Evolutionary conservation across 345 rosid species (phyloP), one percentile per base, ranked within the genome.

Genomic region (Iberis pinnata): DNA sequence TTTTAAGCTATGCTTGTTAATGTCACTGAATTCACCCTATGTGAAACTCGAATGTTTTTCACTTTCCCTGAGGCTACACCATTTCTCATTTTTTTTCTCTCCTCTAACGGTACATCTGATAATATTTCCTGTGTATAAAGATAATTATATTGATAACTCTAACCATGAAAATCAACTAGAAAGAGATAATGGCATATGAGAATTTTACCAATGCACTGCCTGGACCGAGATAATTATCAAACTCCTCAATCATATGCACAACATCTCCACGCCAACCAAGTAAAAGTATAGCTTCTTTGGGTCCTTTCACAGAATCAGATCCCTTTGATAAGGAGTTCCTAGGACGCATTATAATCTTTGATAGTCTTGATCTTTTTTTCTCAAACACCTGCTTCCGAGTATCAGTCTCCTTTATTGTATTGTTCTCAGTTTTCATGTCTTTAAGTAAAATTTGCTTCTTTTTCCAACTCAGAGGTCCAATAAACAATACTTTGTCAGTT

Each of bases 231-330:
- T 84, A 92, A 60, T 83, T 87, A 74, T 84, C 89, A 73, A 87
- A 87, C 78, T 92, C 98, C 52, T 84, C 76, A 43, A 83, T 74
- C 96, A 92, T 92, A 60, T 81, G 89, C 33, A 74, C 76, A 70
- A 88, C 78, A 69, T 83, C 96, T 13, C 89, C 69, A 32, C 96
- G 95, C 98, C 98, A 92, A 13, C 98, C 98, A 56, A 92, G 93
- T 63, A 92, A 56, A 55, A 92, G 83, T 72, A 92, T 71, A 56
- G 73, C 75, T 63, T 92, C 96, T 71, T 65, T 84, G 13, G 96
- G 96, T 70, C 96, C 98, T 47, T 52, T 59, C 53, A 68, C 64
- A 39, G 65, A 55, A 42, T 84, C 93, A 16, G 93, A 83, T 63
- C 92, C 78, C 93, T 87, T 84, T 67, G 98, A 83, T 42, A 80